Conservation (phyloP, 768 basidiomycete species). For the Dentipellis fragilis region DNA sequence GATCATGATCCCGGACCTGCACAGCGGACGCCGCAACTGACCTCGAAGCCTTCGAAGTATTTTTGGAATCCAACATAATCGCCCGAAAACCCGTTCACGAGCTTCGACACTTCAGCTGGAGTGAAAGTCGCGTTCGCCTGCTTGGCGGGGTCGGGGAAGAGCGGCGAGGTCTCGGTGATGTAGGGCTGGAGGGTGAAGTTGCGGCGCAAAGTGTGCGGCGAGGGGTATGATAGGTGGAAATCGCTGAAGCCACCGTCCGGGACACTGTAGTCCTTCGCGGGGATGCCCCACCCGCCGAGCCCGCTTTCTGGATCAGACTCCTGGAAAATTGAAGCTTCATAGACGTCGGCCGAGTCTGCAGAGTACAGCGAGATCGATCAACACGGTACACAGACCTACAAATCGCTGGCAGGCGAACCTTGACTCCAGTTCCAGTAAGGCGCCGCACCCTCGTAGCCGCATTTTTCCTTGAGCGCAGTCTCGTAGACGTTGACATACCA, state of each 20-base stretch:
- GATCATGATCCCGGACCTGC: background rate
- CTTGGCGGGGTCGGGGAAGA: constrained; percentile 14
- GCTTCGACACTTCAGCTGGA: constrained; percentile 12
- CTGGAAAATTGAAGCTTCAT: constrained; percentile 14
- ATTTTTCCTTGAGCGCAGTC: constrained; percentile 13
- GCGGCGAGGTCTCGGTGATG: background rate
- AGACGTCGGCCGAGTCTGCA: constrained; percentile 17
- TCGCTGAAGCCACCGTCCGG: constrained; percentile 20
- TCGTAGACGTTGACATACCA: constrained; percentile 16
- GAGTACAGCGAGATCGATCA: background rate
- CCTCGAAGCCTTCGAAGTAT: constrained; percentile 21
- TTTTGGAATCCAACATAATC: constrained; percentile 24
- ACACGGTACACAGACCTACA: too few relatives aligned
- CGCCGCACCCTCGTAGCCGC: constrained; percentile 15
- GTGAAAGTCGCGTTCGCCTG: constrained; percentile 21
- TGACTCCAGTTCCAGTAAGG: constrained; percentile 23
- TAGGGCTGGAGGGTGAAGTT: constrained; percentile 26
- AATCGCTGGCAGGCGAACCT: constrained; percentile 6
- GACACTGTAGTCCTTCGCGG: constrained; percentile 14
- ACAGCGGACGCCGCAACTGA: constrained; percentile 1
- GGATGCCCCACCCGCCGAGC: constrained; percentile 21
- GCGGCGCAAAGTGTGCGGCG: constrained; percentile 23
- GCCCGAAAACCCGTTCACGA: constrained; percentile 20
- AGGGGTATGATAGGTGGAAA: constrained; percentile 22
- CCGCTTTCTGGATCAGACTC: constrained; percentile 15